Base-by-base conservation (phyloP, 345 rosid genomes). In the Murraya paniculata region DNA sequence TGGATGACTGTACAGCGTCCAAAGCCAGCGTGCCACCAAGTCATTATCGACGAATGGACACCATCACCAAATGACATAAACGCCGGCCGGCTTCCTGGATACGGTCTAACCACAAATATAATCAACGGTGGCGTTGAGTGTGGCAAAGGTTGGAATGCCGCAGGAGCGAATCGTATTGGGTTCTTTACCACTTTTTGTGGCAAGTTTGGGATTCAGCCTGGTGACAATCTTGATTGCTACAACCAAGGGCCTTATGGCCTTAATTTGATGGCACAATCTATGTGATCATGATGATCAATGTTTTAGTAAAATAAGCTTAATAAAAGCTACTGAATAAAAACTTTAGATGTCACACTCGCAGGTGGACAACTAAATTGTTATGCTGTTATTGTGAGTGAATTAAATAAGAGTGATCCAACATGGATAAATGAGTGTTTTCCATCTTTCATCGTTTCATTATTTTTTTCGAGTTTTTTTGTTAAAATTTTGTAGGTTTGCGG, bases 61-160 rank as follows among this genome's bases (percentile, higher is more conserved):
- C 90, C 86, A 0, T 86, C 92, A 0, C 70, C 6, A 1, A 82
- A 77, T 1, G 92, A 85, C 73, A 7, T 21, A 30, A 75, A 83
- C 1, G 89, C 90, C 0, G 86, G 87, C n/a, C 76, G 92, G 77
- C 79, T 85, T 1, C 67, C 85, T 0, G 94, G 96, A 27, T 90
- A 66, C 21, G 92, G 94, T 19, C 61, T 81, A 73, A 53, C 83
- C 30, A 90, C 96, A 31, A 92, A 92, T 78, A 86, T 90, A 57
- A 89, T 92, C 79, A 90, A 88, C 74, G 92, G 96, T 11, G 92
- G 88, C 1, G 72, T 85, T 48, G 96, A 92, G 69, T 92, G 96
- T 22, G 92, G 90, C 6, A 27, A 55, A 16, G 90, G 82, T 10
- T 48, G 79, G 78, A 77, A 88, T 45, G 66, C 73, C 0, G 24